Evolutionary conservation across 768 basidiomycete genomes (phyloP).

Genomic region (Calocybe gangraenosa): DNA sequence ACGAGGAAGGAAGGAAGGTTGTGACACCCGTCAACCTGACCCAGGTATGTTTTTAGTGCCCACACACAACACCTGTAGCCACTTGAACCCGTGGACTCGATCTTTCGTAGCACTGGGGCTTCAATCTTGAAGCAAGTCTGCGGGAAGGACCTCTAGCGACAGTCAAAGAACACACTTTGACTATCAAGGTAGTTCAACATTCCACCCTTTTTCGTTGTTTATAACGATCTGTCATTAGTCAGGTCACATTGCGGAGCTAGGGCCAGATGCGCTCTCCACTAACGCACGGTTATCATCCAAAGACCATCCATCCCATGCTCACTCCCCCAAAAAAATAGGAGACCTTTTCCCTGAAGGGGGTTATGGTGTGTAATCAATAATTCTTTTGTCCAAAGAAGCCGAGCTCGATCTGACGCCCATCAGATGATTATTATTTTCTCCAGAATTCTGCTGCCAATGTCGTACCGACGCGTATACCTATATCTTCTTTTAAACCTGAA

Average conservation of each 20-base stretch:
- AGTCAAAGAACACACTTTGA: slow-evolving; percentile 46
- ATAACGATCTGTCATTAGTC: slow-evolving; percentile 31
- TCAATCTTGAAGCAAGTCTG: slow-evolving; percentile 73
- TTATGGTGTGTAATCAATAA: slow-evolving; percentile 44
- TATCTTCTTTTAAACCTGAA: slow-evolving; percentile 33
- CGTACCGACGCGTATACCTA: slow-evolving; percentile 46
- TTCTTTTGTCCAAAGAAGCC: background rate
- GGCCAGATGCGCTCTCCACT: slow-evolving; percentile 44
- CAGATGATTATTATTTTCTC: slow-evolving; percentile 68
- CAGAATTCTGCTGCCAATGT: slow-evolving; percentile 28
- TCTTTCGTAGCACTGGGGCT: slow-evolving; percentile 74
- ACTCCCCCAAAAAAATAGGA: slow-evolving; percentile 49
- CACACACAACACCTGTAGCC: too few species aligned
- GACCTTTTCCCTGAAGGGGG: slow-evolving; percentile 52
- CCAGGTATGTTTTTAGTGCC: slow-evolving; percentile 63
- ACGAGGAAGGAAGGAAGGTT: slow-evolving; percentile 33
- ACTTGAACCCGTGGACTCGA: too few species aligned
- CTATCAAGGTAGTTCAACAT: slow-evolving; percentile 29
- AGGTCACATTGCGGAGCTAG: slow-evolving; percentile 50
- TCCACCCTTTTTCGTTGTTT: background rate
- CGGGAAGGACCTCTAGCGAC: slow-evolving; percentile 35
- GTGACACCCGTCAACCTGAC: slow-evolving; percentile 77
- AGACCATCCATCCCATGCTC: slow-evolving; percentile 45
- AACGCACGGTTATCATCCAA: slow-evolving; percentile 45
- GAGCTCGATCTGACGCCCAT: slow-evolving; percentile 5